Base-by-base conservation (phyloP, 768 basidiomycete genomes). In the Boletus barrowsii region DNA sequence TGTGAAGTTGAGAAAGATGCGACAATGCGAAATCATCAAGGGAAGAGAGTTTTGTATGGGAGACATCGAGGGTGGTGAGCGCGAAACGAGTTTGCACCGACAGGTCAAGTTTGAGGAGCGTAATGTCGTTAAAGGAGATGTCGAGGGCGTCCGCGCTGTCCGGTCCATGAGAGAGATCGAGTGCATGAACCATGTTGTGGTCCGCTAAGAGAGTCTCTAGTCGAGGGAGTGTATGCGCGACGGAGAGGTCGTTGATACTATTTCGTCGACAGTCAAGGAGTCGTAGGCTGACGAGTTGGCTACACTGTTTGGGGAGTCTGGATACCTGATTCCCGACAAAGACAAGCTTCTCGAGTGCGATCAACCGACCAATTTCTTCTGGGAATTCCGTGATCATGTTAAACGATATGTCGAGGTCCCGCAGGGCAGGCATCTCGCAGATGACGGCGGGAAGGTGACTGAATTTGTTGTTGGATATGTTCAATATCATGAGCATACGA, bases 381-480 rank as follows among this genome's bases (percentile, higher is more conserved):
- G 95, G 94, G 2, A 98, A 79, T 46, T 86, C 82, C 0, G 81
- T 77, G 54, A 98, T 85, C 68, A 79, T 83, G 75, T 99, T 99
- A 78, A 98, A 98, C 0, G 97, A 98, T 37, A 97, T 77, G 63
- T 98, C 95, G 18, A 99, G 83, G 62, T 95, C 91, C 36, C 80
- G 74, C 18, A 99, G 81, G n/a, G 74, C 79, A 5, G 75, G 71
- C 64, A 98, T 82, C 56, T 86, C 76, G 68, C 82, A 84, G 26
- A 99, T 80, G 35, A 88, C 88, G 0, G 75, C 59, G 0, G 96
- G 96, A 47, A 98, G 77, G 8, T 64, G 65, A 29, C 79, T 80
- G 69, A 98, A 93, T 68, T 93, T 91, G 78, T 98, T 99, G 72
- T 98, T 98, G 50, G 94, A 96, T 54, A 98, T 87, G 72, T 97